These are phyloP conservation scores for Sclerotinia subarctica DNA, from an alignment of 2,329 filamentous ascomycete species.

Conservation along the genomic window DNA sequence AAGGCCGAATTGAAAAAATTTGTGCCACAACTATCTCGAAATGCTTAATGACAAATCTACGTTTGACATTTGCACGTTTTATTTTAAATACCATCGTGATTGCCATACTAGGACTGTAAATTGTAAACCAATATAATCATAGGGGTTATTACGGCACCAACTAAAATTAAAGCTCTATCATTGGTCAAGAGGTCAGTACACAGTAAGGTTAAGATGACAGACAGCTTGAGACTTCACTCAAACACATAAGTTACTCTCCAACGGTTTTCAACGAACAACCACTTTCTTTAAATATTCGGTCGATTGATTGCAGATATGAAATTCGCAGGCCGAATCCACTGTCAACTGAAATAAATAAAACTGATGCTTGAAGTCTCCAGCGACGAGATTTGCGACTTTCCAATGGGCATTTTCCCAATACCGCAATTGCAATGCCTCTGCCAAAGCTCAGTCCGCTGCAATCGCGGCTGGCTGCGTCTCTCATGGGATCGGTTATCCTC, in stretches of 20 bases:
- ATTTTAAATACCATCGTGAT: background rate
- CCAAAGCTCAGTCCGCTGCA: conserved; percentile 63
- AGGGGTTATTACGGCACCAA: background rate
- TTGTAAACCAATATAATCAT: background rate
- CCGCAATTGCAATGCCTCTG: conserved; percentile 34
- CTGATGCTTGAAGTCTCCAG: background rate
- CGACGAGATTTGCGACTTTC: conserved; percentile 1
- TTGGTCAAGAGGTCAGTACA: conserved; percentile 14
- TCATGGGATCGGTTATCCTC: conserved; percentile 58
- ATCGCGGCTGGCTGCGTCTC: conserved; percentile 67
- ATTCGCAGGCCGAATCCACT: background rate
- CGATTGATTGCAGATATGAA: conserved; percentile 10
- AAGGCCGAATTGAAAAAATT: background rate
- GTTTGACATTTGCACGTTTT: background rate
- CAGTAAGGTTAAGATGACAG: conserved; percentile 1
- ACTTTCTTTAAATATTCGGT: background rate
- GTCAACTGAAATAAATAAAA: background rate
- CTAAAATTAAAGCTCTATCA: conserved; percentile 17
- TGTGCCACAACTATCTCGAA: background rate
- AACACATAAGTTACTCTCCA: conserved; percentile 15
- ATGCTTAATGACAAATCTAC: background rate
- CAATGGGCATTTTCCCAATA: conserved; percentile 18
- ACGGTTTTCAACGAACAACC: background rate
- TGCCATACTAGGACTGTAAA: background rate
- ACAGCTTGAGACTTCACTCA: conserved; percentile 18